These are phyloP conservation scores for Ordospora pajunii DNA, from an alignment of 371 early-diverging fungal species.

Conservation along the genomic window DNA sequence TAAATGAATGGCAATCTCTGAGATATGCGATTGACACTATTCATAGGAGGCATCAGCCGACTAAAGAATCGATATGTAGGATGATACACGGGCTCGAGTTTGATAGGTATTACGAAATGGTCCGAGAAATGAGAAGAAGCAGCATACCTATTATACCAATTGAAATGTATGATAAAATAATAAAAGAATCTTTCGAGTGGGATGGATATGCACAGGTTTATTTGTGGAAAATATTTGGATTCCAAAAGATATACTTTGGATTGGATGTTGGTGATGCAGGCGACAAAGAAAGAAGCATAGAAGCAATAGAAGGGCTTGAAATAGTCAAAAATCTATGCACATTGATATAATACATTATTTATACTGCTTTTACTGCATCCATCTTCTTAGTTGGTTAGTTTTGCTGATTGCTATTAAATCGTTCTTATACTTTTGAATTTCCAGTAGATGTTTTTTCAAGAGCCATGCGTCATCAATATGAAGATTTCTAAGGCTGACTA, in stretches of 20 bases:
- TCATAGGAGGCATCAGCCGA: background rate
- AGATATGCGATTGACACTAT: background rate
- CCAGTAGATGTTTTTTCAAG: background rate
- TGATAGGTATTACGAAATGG: conserved; percentile 2
- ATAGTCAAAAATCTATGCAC: conserved; percentile 5
- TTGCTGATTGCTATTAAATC: background rate
- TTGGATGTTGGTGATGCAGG: background rate
- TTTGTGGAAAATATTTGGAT: conserved; percentile 35
- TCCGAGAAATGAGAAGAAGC: conserved; percentile 17
- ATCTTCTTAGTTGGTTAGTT: background rate
- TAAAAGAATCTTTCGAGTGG: background rate
- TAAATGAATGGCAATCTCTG: background rate
- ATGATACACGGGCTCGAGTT: conserved; percentile 11
- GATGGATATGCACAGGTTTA: conserved; percentile 40
- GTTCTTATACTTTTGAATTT: background rate
- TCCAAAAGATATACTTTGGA: conserved; percentile 30
- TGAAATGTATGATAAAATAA: conserved; percentile 15
- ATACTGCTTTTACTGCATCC: background rate
- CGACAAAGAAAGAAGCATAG: conserved; percentile 1
- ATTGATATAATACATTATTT: background rate
- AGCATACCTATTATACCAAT: conserved; percentile 2
- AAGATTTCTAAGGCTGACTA: background rate
- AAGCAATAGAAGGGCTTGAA: conserved; percentile 23
- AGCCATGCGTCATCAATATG: background rate
- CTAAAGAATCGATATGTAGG: background rate